A percentile compares a stretch with the other conserved stretches of the same genome.
phyloP scores from a whole-genome alignment of 495 filamentous ascomycete species.

The Penicillium diatomitis region DNA sequence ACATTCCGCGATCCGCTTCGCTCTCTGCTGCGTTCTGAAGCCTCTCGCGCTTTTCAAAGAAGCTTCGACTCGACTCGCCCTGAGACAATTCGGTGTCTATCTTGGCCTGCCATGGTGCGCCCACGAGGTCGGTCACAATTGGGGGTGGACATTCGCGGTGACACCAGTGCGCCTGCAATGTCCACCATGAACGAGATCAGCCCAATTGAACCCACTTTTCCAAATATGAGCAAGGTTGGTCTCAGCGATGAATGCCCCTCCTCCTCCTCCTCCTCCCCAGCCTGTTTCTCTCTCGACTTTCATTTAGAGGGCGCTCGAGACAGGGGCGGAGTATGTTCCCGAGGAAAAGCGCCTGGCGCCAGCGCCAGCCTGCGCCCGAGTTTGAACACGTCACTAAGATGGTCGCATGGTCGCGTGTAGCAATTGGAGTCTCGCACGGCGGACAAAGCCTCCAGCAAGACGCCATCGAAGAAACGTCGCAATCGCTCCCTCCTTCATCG shows the following conservation, averaged over 20 bases:
- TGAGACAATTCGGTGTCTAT: neutral
- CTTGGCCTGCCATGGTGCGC: conserved; percentile 29
- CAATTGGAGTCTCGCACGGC: conserved; percentile 11
- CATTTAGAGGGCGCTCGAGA: too few relatives aligned
- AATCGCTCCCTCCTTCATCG: conserved; percentile 54
- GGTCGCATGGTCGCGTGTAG: conserved; percentile 5
- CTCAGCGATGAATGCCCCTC: neutral
- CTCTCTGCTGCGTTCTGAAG: neutral
- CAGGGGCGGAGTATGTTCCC: too few relatives aligned
- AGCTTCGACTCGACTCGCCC: too few relatives aligned
- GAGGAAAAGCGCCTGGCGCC: too few relatives aligned
- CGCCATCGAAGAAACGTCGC: conserved; percentile 40
- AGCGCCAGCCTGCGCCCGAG: too few relatives aligned
- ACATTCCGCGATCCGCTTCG: neutral
- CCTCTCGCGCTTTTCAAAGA: too few relatives aligned
- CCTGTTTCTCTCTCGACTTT: too few relatives aligned
- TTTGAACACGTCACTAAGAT: too few relatives aligned
- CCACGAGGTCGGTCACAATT: conserved; percentile 40
- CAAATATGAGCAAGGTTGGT: conserved; percentile 34
- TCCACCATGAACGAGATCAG: conserved; percentile 43
- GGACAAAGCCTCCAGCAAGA: conserved; percentile 26
- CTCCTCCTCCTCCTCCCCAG: too few relatives aligned
- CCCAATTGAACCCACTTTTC: conserved; percentile 32
- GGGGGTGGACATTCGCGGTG: conserved; percentile 43
- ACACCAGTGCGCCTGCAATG: conserved; percentile 43